Base-by-base conservation (phyloP, 129 eudicot species). In the Erigeron canadensis region DNA sequence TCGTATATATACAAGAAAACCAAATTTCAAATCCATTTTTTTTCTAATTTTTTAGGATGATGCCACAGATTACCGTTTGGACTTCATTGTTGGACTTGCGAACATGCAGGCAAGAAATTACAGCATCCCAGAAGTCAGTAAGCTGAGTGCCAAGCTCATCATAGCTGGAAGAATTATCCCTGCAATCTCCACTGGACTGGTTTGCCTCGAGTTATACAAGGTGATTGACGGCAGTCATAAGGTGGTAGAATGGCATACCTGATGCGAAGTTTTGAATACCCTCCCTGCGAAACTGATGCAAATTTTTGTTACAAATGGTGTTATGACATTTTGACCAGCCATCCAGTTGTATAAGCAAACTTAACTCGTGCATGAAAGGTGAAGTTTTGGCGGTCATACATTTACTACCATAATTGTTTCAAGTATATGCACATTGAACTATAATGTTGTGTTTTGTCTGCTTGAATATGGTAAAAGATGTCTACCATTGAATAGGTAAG, bases 101-200 rank as follows among this genome's bases (percentile, higher is more conserved):
- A 91, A 91, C 84, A 91, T 88, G 97, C 82, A 96, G 71, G 97
- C 96, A 13, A 82, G 96, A 22, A 91, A 86, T 55, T 91, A 91
- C 85, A 78, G 87, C 72, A 84, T 91, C 55, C 93, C 90, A 0
- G 97, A 91, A 81, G 97, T 88, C 1, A 96, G 86, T 84, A 88
- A 91, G 68, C 85, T 91, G 55, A 81, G 88, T 64, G 97, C 97
- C 43, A 91, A 91, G 77, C 84, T 91, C 67, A n/a, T n/a, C n/a
- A 91, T 91, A 65, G 97, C 95, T 10, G 97, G 97, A 63, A 84
- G 95, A 69, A 91, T 91, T 63, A 88, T 91, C 65, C 97, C 97
- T 7, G 97, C 97, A 41, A 91, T 91, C 59, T 96, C 96, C 67
- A 63, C 69, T 13, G 69, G 69, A n/a, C 40, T 63, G 28, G 98